Percentiles rank a stretch among this genome's conserved stretches.
Evolutionary conservation across 768 basidiomycete species (phyloP).

Genomic region (Botryobasidium botryosum): DNA sequence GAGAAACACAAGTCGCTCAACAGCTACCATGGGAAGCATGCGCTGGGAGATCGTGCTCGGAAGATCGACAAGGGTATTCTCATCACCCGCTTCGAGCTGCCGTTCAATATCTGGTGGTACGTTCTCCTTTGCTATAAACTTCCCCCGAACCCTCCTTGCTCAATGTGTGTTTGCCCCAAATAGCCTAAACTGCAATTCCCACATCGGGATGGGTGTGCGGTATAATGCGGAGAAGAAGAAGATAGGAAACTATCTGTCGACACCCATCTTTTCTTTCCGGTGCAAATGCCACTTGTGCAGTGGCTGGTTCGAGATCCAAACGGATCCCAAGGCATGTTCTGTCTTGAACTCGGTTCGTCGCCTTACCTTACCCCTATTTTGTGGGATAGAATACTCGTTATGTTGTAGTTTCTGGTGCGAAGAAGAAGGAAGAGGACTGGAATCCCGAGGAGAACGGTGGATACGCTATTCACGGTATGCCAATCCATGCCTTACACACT

Average conservation of each 20-base stretch:
- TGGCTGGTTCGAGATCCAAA: slow-evolving; percentile 96
- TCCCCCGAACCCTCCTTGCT: neutral
- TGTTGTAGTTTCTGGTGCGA: slow-evolving; percentile 81
- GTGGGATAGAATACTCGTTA: slow-evolving; percentile 74
- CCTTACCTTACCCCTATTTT: neutral
- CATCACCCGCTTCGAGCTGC: slow-evolving; percentile 88
- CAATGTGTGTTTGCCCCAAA: neutral
- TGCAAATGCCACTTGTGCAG: slow-evolving; percentile 96
- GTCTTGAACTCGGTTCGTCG: slow-evolving; percentile 8
- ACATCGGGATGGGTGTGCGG: slow-evolving; percentile 98
- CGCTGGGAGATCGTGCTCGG: slow-evolving; percentile 79
- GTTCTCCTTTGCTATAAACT: slow-evolving; percentile 16
- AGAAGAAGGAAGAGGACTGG: slow-evolving; percentile 93
- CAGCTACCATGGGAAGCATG: slow-evolving; percentile 55
- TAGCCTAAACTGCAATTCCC: slow-evolving; percentile 61
- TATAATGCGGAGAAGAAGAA: slow-evolving; percentile 99
- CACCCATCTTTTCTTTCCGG: slow-evolving; percentile 85
- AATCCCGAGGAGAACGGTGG: slow-evolving; percentile 92
- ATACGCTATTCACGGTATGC: slow-evolving; percentile 64
- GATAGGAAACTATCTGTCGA: slow-evolving; percentile 85
- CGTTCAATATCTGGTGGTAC: slow-evolving; percentile 94
- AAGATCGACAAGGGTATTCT: slow-evolving; percentile 94
- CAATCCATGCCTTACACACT: slow-evolving; percentile 34
- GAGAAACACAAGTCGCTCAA: slow-evolving; percentile 36
- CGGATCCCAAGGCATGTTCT: slow-evolving; percentile 91